Base-by-base conservation (phyloP, 148 eudicot species). In the Vaccinium vitisidaea region DNA sequence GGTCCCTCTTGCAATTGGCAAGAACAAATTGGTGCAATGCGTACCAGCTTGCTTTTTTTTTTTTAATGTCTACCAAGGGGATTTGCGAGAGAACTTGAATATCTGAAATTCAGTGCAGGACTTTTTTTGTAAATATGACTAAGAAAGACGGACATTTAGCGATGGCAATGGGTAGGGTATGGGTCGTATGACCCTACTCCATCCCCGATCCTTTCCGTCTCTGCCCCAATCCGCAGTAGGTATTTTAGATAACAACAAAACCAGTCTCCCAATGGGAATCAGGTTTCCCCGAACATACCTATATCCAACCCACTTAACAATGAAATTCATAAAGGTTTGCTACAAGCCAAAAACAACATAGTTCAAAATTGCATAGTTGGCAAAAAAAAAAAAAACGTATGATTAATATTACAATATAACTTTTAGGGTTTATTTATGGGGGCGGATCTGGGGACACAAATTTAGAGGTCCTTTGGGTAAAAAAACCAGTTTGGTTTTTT, bases 171-270 rank as follows among this genome's bases (percentile, higher is more conserved):
- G 1, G 63, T 58, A 58, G 63, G 5, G 63, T 8, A 63, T 63
- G 70, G 70, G 30, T 63, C 70, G n/a, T 36, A 19, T 18, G 74
- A 69, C 18, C 74, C 74, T 69, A 69, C 74, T 69, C 39, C 74
- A 69, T 69, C 12, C 71, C 69, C n/a, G 27, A 63, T 63, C 69
- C 69, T 63, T 63, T 63, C 27, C 21, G 9, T 63, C 69, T 63
- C 27, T 10, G 12, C 69, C 27, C 69, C 27, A n/a, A n/a, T 63
- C 69, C 27, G 12, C 9, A 25, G n/a, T 63, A 2, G 69, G 69
- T 25, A 63, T 63, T 5, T 43, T 63, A 8, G 8, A 1, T 10
- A 25, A 25, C 14, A 32, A 67, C 16, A 15, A 25, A 25, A 67
- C 14, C 36, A 10, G 73, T 25, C 32, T 10, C 36, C 73, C 32